Evolutionary conservation across 768 basidiomycete genomes (phyloP).

Genomic region (Mycena polygramma): DNA sequence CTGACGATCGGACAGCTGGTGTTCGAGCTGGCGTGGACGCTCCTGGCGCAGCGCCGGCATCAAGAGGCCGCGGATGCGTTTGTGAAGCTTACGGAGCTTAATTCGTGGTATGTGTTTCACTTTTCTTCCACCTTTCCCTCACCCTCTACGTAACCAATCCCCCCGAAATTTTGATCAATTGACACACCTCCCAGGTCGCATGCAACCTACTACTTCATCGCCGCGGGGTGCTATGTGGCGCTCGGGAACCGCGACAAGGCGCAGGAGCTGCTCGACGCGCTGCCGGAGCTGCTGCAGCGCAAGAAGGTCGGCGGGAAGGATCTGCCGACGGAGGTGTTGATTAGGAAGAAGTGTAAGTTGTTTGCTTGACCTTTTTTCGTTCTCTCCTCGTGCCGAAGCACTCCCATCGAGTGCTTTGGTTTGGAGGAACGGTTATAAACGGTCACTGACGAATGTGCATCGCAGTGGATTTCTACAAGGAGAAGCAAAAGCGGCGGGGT

Average conservation of each 20-base stretch:
- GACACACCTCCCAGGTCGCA: conserved; percentile 80
- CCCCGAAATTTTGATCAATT: too few relatives aligned
- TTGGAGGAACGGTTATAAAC: too few relatives aligned
- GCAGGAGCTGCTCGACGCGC: conserved; percentile 68
- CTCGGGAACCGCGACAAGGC: conserved; percentile 69
- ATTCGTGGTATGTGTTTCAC: conserved; percentile 67
- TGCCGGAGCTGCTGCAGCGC: conserved; percentile 68
- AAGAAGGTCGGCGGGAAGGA: conserved; percentile 76
- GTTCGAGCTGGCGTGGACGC: conserved; percentile 85
- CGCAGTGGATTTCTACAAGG: conserved; percentile 80
- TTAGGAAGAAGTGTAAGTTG: conserved; percentile 78
- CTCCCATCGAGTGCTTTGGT: too few relatives aligned
- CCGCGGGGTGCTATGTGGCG: conserved; percentile 79
- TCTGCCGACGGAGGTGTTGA: conserved; percentile 81
- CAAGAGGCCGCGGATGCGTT: conserved; percentile 78
- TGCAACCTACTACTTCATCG: conserved; percentile 83
- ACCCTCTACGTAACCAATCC: not conserved
- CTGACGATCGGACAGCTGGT: conserved; percentile 61
- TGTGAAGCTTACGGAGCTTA: conserved; percentile 72
- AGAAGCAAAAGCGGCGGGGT: conserved; percentile 70
- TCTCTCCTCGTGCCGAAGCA: not conserved
- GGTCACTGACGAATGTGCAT: too few relatives aligned
- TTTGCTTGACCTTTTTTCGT: not conserved
- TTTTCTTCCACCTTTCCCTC: not conserved
- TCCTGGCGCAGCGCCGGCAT: conserved; percentile 74